These are phyloP conservation scores for Heterobasidion annosum DNA, from an alignment of 1,284 basidiomycete species.

Conservation along the genomic window DNA sequence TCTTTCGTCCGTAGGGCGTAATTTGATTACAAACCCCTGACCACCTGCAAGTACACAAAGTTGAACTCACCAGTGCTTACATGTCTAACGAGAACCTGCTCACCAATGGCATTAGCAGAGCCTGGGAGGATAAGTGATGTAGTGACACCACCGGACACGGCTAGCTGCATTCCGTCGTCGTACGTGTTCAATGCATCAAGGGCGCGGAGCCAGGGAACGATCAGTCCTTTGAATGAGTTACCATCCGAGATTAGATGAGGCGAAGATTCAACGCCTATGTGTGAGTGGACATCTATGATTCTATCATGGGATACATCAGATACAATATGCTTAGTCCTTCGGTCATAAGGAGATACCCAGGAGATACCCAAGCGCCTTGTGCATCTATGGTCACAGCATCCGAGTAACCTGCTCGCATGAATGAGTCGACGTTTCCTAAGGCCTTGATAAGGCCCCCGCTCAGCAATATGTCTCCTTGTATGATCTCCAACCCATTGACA, in stretches of 20 bases:
- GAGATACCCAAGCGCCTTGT: constrained; percentile 27
- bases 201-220: constrained; percentile 36
- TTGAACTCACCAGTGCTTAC: too few species aligned
- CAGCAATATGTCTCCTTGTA: constrained; percentile 27
- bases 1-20: constrained; percentile 46
- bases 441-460: constrained; percentile 28
- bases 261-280: constrained; percentile 14
- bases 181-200: constrained; percentile 35
- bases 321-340: too few species aligned
- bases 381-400: constrained; percentile 19
- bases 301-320: not conserved
- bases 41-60: constrained; percentile 32
- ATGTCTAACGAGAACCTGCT: not conserved
- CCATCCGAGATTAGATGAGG: constrained; percentile 19
- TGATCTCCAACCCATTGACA: constrained; percentile 21
- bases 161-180: constrained; percentile 23
- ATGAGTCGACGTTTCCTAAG: constrained; percentile 14
- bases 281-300: constrained; percentile 16
- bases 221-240: constrained; percentile 26
- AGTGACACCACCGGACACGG: constrained; percentile 36
- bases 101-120: constrained; percentile 35
- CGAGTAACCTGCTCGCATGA: constrained; percentile 6
- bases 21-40: constrained; percentile 63
- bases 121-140: constrained; percentile 38
- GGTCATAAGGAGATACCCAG: constrained; percentile 17